Percentiles rank a stretch among this genome's conserved stretches.
phyloP scores from a whole-genome alignment of 2,329 filamentous ascomycete species.

The Ceratocystis destructans region DNA sequence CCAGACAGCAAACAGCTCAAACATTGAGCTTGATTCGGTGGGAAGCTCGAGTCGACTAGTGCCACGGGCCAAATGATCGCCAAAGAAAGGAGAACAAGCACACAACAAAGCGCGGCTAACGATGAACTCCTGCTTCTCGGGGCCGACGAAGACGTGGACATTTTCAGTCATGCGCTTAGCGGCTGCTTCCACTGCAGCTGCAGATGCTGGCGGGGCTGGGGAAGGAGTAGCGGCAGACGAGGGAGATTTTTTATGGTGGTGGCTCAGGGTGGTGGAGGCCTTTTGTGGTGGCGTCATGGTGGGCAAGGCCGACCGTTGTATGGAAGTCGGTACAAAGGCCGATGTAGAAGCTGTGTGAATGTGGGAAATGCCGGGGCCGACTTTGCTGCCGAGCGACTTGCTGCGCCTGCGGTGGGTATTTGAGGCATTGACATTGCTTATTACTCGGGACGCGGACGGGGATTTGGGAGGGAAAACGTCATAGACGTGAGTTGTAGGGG shows the following conservation, averaged over 20 bases:
- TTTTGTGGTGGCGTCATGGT: slow-evolving; percentile 3
- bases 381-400: slow-evolving; percentile 12
- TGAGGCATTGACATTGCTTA: background rate
- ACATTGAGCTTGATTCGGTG: slow-evolving; percentile 37
- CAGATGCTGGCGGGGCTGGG: background rate
- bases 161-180: slow-evolving; percentile 19
- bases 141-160: slow-evolving; percentile 32
- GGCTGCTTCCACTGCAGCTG: background rate
- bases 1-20: slow-evolving; percentile 41
- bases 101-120: slow-evolving; percentile 35
- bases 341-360: background rate
- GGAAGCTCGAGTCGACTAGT: slow-evolving; percentile 31
- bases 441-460: background rate
- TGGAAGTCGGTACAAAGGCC: background rate
- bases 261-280: background rate
- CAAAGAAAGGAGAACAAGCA: slow-evolving; percentile 36
- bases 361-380: slow-evolving; percentile 9
- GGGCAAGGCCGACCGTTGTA: slow-evolving; percentile 5
- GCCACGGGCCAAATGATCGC: slow-evolving; percentile 31
- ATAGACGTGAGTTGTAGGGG: slow-evolving; percentile 7
- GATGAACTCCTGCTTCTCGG: slow-evolving; percentile 30
- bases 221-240: background rate
- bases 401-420: background rate
- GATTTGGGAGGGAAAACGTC: slow-evolving; percentile 10
- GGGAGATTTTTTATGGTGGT: background rate